Percentiles rank a stretch among this genome's conserved stretches.
Conservation (phyloP, 495 filamentous ascomycete species). For the Penicillium cataractarum region DNA sequence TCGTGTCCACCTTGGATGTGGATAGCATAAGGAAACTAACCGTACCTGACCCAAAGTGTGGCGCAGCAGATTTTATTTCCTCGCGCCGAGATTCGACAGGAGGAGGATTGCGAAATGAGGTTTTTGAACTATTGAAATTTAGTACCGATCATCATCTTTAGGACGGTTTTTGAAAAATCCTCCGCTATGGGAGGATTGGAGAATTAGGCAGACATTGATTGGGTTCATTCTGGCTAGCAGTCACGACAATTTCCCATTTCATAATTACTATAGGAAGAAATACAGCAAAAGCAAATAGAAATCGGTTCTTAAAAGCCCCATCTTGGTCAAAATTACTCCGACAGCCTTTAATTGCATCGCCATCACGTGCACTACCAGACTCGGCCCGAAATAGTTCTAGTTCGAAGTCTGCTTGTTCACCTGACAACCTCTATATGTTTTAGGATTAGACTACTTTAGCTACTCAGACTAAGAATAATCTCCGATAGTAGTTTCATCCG, state of each 20-base stretch:
- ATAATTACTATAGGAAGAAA: neutral
- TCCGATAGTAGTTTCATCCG: neutral
- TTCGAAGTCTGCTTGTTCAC: neutral
- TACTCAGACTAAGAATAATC: neutral
- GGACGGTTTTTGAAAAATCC: too few relatives aligned
- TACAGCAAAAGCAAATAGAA: neutral
- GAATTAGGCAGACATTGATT: too few relatives aligned
- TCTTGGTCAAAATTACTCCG: neutral
- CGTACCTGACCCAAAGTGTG: constrained; percentile 21
- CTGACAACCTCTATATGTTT: neutral
- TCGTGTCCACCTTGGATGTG: neutral
- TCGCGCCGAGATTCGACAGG: neutral
- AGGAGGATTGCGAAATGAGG: neutral
- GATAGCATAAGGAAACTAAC: neutral
- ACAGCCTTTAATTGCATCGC: constrained; percentile 1
- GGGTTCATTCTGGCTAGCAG: too few relatives aligned
- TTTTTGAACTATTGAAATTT: neutral
- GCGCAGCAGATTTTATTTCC: neutral
- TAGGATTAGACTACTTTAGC: neutral
- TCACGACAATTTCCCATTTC: neutral
- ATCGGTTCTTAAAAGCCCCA: neutral
- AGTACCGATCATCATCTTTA: neutral
- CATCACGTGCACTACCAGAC: neutral
- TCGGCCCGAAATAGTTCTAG: neutral
- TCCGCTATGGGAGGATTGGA: too few relatives aligned